phyloP scores from a whole-genome alignment of 768 basidiomycete genomes.

The Rubroboletus pulcherrimus region DNA sequence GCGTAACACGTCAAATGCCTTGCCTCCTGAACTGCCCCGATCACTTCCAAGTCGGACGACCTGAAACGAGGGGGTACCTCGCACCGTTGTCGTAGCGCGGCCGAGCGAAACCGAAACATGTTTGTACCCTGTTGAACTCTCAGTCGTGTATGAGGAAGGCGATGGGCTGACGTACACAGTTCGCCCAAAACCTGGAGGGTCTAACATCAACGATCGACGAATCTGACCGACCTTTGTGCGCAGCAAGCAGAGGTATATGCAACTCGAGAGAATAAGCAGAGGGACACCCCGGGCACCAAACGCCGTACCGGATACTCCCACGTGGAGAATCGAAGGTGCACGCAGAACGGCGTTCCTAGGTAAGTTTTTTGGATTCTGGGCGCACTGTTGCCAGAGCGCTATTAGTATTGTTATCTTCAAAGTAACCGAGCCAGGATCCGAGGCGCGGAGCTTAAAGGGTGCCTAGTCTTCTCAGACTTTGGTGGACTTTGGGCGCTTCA shows the following conservation, averaged over 20 bases:
- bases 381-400: neutral
- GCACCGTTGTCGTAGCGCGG: neutral
- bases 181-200: neutral
- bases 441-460: neutral
- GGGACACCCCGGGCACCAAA: neutral
- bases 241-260: neutral
- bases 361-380: neutral
- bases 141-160: neutral
- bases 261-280: neutral
- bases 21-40: neutral
- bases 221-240: neutral
- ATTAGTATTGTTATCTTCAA: neutral
- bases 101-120: neutral
- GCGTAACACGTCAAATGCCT: neutral
- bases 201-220: neutral
- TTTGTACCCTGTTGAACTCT: neutral
- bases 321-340: neutral
- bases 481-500: neutral
- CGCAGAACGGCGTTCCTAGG: neutral
- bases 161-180: neutral
- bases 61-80: neutral
- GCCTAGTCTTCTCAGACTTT: neutral
- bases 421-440: neutral
- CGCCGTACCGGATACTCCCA: neutral
- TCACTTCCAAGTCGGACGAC: neutral